phyloP scores from a whole-genome alignment of 371 early-diverging fungal genomes.

The Coemansia sp. region DNA sequence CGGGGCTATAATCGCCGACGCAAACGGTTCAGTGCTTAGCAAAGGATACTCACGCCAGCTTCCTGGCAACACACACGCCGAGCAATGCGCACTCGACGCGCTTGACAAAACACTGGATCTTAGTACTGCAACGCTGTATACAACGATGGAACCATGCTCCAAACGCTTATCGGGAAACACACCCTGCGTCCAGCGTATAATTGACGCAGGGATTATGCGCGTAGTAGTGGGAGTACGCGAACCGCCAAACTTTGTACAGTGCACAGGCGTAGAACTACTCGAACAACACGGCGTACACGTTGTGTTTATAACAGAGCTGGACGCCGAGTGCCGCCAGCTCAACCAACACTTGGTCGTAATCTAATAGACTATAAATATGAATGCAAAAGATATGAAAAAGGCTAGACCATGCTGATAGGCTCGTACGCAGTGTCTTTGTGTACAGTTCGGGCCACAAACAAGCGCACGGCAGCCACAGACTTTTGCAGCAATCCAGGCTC shows the following conservation, averaged over 20 bases:
- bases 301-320: slow-evolving; percentile 29
- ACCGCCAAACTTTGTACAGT: slow-evolving; percentile 46
- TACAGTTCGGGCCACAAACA: not conserved
- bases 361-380: not conserved
- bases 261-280: slow-evolving; percentile 31
- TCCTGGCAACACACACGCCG: slow-evolving; percentile 52
- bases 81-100: slow-evolving; percentile 44
- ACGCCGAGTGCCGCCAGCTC: slow-evolving; percentile 31
- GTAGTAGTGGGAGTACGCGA: slow-evolving; percentile 41
- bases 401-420: not conserved
- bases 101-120: not conserved
- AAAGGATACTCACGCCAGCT: slow-evolving; percentile 50
- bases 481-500: too few relatives aligned
- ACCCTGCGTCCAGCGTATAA: slow-evolving; percentile 34
- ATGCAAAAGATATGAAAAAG: not conserved
- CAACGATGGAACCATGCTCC: slow-evolving; percentile 54
- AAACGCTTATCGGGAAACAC: slow-evolving; percentile 44
- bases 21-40: slow-evolving; percentile 11
- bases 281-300: slow-evolving; percentile 20
- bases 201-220: slow-evolving; percentile 7
- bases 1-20: slow-evolving; percentile 37
- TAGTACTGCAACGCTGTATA: slow-evolving; percentile 20
- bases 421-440: not conserved
- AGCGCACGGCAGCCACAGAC: not conserved
- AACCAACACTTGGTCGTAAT: slow-evolving; percentile 19